A percentile compares a stretch with the other conserved stretches of the same genome.
Conservation (phyloP, 208 protist genomes). For the Porcisia hertigi region DNA sequence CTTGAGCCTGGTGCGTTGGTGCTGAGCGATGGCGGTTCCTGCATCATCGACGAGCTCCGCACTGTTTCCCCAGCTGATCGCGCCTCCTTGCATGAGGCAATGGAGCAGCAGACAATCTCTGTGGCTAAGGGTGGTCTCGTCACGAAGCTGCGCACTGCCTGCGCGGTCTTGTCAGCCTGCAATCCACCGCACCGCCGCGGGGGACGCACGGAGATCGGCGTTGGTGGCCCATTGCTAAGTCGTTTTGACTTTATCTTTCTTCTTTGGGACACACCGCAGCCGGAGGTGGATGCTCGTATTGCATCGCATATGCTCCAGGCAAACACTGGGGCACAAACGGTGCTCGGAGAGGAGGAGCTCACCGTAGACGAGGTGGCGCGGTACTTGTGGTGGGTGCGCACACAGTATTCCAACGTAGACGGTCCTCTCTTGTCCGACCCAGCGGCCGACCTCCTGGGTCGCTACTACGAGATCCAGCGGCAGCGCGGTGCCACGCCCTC, state of each 20-base stretch:
- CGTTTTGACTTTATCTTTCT: slow-evolving; percentile 98
- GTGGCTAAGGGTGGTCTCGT: slow-evolving; percentile 96
- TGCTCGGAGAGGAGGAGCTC: slow-evolving; percentile 34
- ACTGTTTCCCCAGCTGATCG: slow-evolving; percentile 95
- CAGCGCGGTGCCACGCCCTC: slow-evolving; percentile 66
- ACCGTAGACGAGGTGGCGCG: slow-evolving; percentile 61
- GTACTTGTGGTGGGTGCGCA: slow-evolving; percentile 80
- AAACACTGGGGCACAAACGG: slow-evolving; percentile 31
- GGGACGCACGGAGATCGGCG: slow-evolving; percentile 85
- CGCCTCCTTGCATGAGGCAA: slow-evolving; percentile 97
- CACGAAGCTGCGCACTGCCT: slow-evolving; percentile 94
- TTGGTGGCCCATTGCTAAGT: slow-evolving; percentile 94
- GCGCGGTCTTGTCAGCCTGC: slow-evolving; percentile 95
- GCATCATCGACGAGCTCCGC: slow-evolving; percentile 98
- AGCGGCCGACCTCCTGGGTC: slow-evolving; percentile 69
- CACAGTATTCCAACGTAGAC: slow-evolving; percentile 64
- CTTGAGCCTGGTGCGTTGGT: slow-evolving; percentile 96
- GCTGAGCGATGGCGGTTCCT: slow-evolving; percentile 97
- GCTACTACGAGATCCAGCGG: slow-evolving; percentile 81
- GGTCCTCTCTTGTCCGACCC: slow-evolving; percentile 72
- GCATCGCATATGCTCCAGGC: slow-evolving; percentile 82
- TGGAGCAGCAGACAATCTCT: slow-evolving; percentile 98
- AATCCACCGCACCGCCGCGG: slow-evolving; percentile 89
- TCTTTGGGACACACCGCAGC: slow-evolving; percentile 90
- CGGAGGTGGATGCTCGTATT: slow-evolving; percentile 86